Percentiles rank a stretch among this genome's conserved stretches.
Evolutionary conservation across 2,329 filamentous ascomycete species (phyloP).

Genomic region (Westerdykella ornata): DNA sequence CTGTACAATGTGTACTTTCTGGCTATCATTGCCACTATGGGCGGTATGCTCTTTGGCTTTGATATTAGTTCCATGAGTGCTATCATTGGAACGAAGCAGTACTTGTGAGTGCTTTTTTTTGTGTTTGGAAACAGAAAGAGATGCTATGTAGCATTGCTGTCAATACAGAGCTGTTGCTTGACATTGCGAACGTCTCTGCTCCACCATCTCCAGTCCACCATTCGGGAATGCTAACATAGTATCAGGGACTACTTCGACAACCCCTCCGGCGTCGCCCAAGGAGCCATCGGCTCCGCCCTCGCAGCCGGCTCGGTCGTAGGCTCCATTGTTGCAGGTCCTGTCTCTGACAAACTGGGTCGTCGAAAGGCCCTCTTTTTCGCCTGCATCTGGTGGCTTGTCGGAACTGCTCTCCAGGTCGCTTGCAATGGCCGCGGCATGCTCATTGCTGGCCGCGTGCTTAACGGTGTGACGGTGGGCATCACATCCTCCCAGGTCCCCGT

Average conservation of each 20-base stretch:
- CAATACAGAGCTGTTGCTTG: neutral
- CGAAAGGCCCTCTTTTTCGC: conserved; percentile 44
- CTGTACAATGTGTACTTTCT: conserved; percentile 52
- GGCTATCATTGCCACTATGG: conserved; percentile 48
- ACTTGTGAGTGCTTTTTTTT: conserved; percentile 24
- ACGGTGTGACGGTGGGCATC: conserved; percentile 41
- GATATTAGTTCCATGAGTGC: conserved; percentile 52
- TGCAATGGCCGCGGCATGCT: conserved; percentile 38
- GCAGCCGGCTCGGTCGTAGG: conserved; percentile 47
- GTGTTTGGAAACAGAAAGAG: too few relatives aligned
- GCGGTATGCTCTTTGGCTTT: conserved; percentile 51
- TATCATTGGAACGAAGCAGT: conserved; percentile 47
- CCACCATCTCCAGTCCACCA: neutral
- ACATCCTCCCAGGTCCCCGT: conserved; percentile 42
- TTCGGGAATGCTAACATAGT: neutral
- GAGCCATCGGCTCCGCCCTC: conserved; percentile 46
- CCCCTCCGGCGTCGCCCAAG: conserved; percentile 44
- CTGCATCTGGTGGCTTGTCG: conserved; percentile 42
- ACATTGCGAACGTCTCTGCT: too few relatives aligned
- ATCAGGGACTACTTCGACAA: conserved; percentile 45
- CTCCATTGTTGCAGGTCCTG: conserved; percentile 44
- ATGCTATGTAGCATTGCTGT: too few relatives aligned
- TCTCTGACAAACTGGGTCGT: conserved; percentile 46
- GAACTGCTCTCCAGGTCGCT: conserved; percentile 40
- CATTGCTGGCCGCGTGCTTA: conserved; percentile 43